Evolutionary conservation across 2,329 filamentous ascomycete genomes (phyloP).

Genomic region (Aspergillus phoenicis): DNA sequence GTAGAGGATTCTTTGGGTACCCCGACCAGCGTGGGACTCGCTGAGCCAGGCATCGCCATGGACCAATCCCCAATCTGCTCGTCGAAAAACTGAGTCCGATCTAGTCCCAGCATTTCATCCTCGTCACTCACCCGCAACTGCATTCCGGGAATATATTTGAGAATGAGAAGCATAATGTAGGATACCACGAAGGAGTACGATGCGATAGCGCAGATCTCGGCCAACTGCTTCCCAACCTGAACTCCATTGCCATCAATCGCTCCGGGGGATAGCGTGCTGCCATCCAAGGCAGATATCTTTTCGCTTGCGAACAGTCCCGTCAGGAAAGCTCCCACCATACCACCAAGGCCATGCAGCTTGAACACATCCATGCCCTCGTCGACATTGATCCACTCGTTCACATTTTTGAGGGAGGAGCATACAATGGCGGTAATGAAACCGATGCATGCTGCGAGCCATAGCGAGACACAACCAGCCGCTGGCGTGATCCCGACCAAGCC

Average conservation of each 20-base stretch:
- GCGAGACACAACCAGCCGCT: slow-evolving; percentile 55
- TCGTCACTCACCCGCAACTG: slow-evolving; percentile 58
- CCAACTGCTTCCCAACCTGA: slow-evolving; percentile 59
- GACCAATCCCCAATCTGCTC: slow-evolving; percentile 60
- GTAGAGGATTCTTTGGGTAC: slow-evolving; percentile 19
- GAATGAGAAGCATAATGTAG: slow-evolving; percentile 53
- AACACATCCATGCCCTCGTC: slow-evolving; percentile 64
- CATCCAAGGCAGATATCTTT: slow-evolving; percentile 51
- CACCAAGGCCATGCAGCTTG: slow-evolving; percentile 61
- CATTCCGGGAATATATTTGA: slow-evolving; percentile 59
- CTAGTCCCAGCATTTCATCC: slow-evolving; percentile 58
- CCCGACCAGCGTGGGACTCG: slow-evolving; percentile 16
- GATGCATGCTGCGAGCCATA: slow-evolving; percentile 59
- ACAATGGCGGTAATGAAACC: slow-evolving; percentile 58
- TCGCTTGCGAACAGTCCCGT: slow-evolving; percentile 59
- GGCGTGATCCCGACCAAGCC: slow-evolving; percentile 64
- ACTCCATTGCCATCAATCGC: slow-evolving; percentile 59
- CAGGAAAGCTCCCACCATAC: slow-evolving; percentile 60
- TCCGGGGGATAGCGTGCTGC: slow-evolving; percentile 48
- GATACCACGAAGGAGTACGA: slow-evolving; percentile 57
- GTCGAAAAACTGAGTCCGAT: slow-evolving; percentile 59
- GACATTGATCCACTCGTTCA: slow-evolving; percentile 58
- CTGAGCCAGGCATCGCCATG: slow-evolving; percentile 30
- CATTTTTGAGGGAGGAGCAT: slow-evolving; percentile 53
- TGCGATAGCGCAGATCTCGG: slow-evolving; percentile 58